Percentiles rank a stretch among this genome's conserved stretches.
These are phyloP conservation scores for Carex littledalei DNA, from an alignment of 176 grass and related monocot genomes.

Conservation along the genomic window DNA sequence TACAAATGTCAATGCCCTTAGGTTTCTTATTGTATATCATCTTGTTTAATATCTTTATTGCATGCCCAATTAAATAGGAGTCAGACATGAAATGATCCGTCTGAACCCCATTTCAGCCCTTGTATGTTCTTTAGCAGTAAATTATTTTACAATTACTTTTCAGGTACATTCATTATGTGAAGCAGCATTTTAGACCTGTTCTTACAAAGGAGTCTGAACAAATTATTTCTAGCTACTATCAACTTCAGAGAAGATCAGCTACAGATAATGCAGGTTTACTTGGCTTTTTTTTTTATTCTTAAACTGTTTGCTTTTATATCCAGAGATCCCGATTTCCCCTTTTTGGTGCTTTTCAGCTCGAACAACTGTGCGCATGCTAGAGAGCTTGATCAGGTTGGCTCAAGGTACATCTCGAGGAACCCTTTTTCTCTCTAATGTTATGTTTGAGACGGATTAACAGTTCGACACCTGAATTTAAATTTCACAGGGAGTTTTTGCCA, in stretches of 20 bases:
- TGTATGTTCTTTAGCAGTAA: neutral
- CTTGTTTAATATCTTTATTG: neutral
- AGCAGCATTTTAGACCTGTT: conserved; percentile 65
- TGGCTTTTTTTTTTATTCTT: neutral
- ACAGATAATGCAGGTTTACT: conserved; percentile 66
- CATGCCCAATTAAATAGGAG: neutral
- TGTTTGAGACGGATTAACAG: neutral
- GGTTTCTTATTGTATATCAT: neutral
- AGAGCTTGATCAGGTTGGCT: conserved; percentile 92
- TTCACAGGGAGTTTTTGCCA: neutral
- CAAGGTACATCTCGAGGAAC: conserved; percentile 47
- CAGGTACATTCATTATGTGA: conserved; percentile 90
- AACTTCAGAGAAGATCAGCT: conserved; percentile 75
- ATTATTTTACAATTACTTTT: conserved; percentile 18
- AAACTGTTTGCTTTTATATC: neutral
- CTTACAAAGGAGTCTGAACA: conserved; percentile 77
- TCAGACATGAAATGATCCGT: neutral
- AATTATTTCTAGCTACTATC: conserved; percentile 85
- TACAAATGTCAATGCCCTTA: neutral
- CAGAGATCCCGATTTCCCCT: conserved; percentile 1
- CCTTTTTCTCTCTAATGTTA: neutral
- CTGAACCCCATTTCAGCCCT: neutral
- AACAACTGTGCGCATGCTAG: conserved; percentile 93
- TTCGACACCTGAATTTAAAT: neutral
- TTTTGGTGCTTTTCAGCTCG: conserved; percentile 48